Conservation (phyloP, 805 yeast species). For the Saccharomyces kudriavzevii region DNA sequence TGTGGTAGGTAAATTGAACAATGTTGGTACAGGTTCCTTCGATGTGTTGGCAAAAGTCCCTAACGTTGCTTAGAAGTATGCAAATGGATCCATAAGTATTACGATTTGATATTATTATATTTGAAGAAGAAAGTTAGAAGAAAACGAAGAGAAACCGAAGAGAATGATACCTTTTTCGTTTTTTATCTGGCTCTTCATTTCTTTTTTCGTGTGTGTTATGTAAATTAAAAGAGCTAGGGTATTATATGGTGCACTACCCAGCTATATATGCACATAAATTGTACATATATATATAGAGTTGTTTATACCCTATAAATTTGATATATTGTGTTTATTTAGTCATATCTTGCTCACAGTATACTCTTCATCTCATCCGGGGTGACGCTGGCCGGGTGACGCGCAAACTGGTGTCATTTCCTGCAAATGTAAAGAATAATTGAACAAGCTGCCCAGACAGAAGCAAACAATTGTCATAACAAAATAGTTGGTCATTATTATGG, state of each 20-base stretch:
- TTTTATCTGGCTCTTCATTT: neutral
- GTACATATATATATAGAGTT: neutral
- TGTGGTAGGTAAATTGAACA: constrained; percentile 82
- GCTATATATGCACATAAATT: neutral
- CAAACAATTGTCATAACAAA: no score
- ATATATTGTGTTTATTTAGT: neutral
- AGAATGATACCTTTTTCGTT: neutral
- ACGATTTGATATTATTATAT: neutral
- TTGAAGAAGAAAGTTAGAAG: neutral
- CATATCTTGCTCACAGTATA: neutral
- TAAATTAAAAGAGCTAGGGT: neutral
- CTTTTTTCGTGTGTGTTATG: neutral
- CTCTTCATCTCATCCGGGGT: no score
- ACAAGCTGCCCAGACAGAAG: no score
- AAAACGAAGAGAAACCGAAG: neutral
- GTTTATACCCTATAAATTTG: neutral
- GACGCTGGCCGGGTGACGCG: no score
- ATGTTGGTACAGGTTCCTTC: constrained; percentile 94
- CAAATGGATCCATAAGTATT: neutral
- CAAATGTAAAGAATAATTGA: neutral
- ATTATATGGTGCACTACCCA: neutral
- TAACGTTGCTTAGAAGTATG: constrained; percentile 3
- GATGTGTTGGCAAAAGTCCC: constrained; percentile 52
- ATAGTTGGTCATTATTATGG: neutral
- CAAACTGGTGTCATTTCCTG: no score